Percentiles rank a stretch among this genome's conserved stretches.
Conservation (phyloP, 306 rosid species). For the Morella rubra region DNA sequence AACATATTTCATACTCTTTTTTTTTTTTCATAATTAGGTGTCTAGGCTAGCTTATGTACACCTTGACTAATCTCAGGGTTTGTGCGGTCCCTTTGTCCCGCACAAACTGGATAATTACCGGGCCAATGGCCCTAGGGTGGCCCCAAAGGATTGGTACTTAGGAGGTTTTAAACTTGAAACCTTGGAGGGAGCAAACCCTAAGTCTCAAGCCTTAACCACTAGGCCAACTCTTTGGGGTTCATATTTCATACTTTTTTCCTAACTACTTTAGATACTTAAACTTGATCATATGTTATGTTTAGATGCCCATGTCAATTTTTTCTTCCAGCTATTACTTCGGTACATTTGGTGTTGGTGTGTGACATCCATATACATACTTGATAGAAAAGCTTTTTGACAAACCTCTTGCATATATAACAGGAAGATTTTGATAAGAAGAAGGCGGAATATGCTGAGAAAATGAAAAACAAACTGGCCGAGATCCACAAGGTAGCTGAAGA, state of each 20-base stretch:
- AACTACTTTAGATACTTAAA: background rate
- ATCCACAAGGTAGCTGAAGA: slow-evolving; percentile 40
- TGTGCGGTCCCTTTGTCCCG: no score
- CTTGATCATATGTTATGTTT: background rate
- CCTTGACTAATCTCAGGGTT: no score
- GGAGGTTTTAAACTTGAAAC: no score
- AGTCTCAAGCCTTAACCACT: no score
- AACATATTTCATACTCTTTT: background rate
- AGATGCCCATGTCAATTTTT: background rate
- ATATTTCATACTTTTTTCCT: background rate
- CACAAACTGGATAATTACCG: no score
- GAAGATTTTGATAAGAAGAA: slow-evolving; percentile 40
- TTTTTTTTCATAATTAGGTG: background rate
- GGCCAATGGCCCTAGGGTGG: no score
- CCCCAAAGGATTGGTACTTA: no score
- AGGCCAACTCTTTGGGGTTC: no score
- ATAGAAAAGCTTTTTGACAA: background rate
- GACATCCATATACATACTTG: background rate
- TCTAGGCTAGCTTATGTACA: no score
- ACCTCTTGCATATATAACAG: slow-evolving; percentile 20
- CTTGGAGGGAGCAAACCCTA: no score
- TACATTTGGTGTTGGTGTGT: background rate
- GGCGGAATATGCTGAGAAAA: slow-evolving; percentile 36
- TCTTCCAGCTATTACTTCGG: background rate
- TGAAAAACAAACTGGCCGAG: slow-evolving; percentile 40